These are phyloP conservation scores for Physocladia obscura DNA, from an alignment of 192 early-diverging fungal genomes.

Conservation along the genomic window DNA sequence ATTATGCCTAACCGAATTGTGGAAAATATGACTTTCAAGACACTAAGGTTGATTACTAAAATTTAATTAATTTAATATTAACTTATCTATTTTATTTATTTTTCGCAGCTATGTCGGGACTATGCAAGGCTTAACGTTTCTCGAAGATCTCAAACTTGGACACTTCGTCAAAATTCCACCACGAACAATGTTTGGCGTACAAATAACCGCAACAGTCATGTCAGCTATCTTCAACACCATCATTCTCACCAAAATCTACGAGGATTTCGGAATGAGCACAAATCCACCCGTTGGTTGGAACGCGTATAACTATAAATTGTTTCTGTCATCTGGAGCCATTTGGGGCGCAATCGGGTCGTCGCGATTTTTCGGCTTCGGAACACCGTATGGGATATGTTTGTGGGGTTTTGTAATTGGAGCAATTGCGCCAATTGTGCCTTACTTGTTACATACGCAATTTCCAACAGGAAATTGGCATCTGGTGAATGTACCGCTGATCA, in stretches of 20 bases:
- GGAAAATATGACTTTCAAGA: conserved; percentile 72
- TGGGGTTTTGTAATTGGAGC: conserved; percentile 31
- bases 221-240: conserved; percentile 70
- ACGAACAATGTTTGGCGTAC: conserved; percentile 73
- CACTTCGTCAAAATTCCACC: conserved; percentile 79
- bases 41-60: too few relatives aligned
- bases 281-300: conserved; percentile 25
- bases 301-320: conserved; percentile 10
- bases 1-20: conserved; percentile 62
- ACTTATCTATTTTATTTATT: background rate
- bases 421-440: conserved; percentile 35
- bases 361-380: conserved; percentile 51
- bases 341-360: conserved; percentile 63
- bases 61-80: background rate
- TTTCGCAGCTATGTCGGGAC: conserved; percentile 47
- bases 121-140: conserved; percentile 61
- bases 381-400: conserved; percentile 25
- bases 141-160: conserved; percentile 61
- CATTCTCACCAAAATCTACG: background rate
- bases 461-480: conserved; percentile 27
- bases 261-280: conserved; percentile 7
- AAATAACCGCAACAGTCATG: conserved; percentile 68
- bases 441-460: conserved; percentile 17
- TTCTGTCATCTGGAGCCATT: conserved; percentile 32
- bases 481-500: conserved; percentile 31